phyloP scores from a whole-genome alignment of 2,329 filamentous ascomycete species.

The Samsoniella hepiali region DNA sequence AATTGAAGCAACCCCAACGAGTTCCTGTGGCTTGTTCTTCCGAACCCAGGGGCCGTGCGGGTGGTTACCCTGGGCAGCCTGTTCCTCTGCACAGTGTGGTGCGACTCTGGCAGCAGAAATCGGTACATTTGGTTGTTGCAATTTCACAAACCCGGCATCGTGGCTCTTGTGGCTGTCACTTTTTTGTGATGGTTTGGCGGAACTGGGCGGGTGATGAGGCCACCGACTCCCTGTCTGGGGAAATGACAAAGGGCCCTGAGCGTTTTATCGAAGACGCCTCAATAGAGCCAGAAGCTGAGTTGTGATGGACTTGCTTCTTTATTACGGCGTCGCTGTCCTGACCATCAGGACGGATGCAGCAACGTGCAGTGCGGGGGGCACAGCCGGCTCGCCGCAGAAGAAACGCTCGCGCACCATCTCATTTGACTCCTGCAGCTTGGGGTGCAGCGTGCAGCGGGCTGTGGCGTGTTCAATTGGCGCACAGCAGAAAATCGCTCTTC shows the following conservation, averaged over 20 bases:
- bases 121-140: neutral
- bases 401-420: neutral
- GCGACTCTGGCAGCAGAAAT: neutral
- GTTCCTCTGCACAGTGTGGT: constrained; percentile 3
- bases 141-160: constrained; percentile 2
- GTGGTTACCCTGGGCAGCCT: constrained; percentile 4
- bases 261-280: no score
- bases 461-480: no score
- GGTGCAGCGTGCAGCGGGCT: no score
- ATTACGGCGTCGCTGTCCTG: neutral
- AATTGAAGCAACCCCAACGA: neutral
- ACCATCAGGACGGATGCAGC: neutral
- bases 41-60: neutral
- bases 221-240: neutral
- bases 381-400: neutral
- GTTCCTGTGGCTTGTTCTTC: neutral
- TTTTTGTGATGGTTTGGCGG: neutral
- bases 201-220: neutral
- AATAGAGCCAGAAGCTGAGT: no score
- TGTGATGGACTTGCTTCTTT: neutral
- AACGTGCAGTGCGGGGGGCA: neutral
- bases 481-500: no score
- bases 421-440: neutral
- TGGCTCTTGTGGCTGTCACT: neutral
- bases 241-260: no score